Percentiles rank a stretch among this genome's conserved stretches.
Evolutionary conservation across 306 rosid genomes (phyloP).

Genomic region (Sophora flavescens): DNA sequence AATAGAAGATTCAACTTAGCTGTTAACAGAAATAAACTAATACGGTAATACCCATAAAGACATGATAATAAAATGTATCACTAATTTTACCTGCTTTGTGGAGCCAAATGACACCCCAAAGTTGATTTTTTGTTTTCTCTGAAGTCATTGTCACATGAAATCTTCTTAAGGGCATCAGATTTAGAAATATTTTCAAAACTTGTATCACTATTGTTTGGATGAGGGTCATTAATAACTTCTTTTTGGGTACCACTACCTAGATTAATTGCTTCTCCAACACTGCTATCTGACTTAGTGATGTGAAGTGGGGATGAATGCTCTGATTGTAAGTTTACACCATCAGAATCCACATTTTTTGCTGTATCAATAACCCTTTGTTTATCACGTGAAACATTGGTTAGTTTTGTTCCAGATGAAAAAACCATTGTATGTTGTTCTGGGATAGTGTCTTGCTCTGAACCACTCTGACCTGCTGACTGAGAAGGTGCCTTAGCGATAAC

Average conservation of each 20-base stretch:
- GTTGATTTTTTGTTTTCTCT: conserved; percentile 52
- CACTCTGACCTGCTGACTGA: conserved; percentile 42
- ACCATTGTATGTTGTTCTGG: conserved; percentile 45
- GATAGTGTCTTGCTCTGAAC: conserved; percentile 49
- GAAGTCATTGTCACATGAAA: conserved; percentile 42
- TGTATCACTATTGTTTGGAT: conserved; percentile 49
- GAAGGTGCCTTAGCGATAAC: conserved; percentile 42
- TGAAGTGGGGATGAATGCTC: conserved; percentile 52
- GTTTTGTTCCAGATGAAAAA: conserved; percentile 49
- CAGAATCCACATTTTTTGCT: conserved; percentile 41
- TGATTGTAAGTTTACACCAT: conserved; percentile 44
- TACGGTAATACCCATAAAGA: not conserved
- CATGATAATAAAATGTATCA: conserved; percentile 14
- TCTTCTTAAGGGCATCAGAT: conserved; percentile 46
- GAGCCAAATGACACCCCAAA: conserved; percentile 49
- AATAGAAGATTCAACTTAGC: conserved; percentile 44
- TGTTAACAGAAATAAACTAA: conserved; percentile 28
- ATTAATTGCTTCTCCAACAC: conserved; percentile 50
- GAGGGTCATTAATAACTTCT: conserved; percentile 45
- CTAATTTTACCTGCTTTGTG: conserved; percentile 59
- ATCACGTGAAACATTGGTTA: conserved; percentile 40
- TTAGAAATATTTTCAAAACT: conserved; percentile 49
- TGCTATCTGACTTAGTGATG: conserved; percentile 46
- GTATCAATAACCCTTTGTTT: conserved; percentile 49
- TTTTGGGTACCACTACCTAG: conserved; percentile 45